phyloP scores from a whole-genome alignment of 2,329 filamentous ascomycete genomes.

The Arachnomyces sp. region DNA sequence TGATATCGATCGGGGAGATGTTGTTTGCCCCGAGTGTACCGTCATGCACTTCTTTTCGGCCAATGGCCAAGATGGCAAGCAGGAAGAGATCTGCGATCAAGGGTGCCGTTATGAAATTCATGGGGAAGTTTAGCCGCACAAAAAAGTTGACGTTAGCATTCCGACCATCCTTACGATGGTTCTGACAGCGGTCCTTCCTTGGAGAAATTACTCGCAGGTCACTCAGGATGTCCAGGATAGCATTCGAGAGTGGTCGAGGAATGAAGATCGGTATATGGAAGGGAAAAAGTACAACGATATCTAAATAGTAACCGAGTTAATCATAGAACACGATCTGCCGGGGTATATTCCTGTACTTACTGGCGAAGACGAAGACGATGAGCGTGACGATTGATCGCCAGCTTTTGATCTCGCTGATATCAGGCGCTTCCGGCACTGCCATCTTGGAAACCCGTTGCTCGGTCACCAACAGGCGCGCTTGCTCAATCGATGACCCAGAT shows the following conservation, averaged over 20 bases:
- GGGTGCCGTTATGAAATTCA: constrained; percentile 66
- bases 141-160: constrained; percentile 33
- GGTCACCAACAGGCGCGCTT: too few relatives aligned
- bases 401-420: constrained; percentile 51
- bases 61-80: constrained; percentile 62
- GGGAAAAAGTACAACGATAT: constrained; percentile 62
- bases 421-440: constrained; percentile 32
- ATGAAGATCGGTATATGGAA: constrained; percentile 58
- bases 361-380: constrained; percentile 61
- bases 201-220: constrained; percentile 48
- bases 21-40: constrained; percentile 59
- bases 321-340: background rate
- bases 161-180: constrained; percentile 15
- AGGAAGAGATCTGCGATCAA: constrained; percentile 65
- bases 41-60: constrained; percentile 57
- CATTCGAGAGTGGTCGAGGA: constrained; percentile 45
- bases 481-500: too few relatives aligned
- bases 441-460: constrained; percentile 13
- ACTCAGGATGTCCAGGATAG: constrained; percentile 38
- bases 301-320: constrained; percentile 32
- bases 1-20: constrained; percentile 64
- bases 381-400: constrained; percentile 67
- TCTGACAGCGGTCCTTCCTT: constrained; percentile 20
- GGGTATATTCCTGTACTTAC: constrained; percentile 42
- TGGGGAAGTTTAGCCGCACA: constrained; percentile 50